Evolutionary conservation across 148 eudicot species (phyloP).

Genomic region (Silene latifolia): DNA sequence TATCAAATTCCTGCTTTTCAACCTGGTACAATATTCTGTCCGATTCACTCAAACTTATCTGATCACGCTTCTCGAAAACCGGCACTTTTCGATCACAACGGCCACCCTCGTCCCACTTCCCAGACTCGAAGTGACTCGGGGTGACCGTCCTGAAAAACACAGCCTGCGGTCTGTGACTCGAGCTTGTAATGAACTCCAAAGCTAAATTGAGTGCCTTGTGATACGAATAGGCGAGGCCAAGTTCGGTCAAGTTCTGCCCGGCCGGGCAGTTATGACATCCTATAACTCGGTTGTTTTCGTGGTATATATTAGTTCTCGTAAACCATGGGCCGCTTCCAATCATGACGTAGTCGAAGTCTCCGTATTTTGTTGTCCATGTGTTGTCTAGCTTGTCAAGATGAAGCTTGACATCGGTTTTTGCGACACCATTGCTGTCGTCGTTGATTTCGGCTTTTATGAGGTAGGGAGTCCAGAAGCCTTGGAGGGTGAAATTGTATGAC

Average conservation of each 20-base stretch:
- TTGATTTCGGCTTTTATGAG: conserved; percentile 53
- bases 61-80: conserved; percentile 34
- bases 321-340: conserved; percentile 78
- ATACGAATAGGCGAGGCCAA: conserved; percentile 51
- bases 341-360: conserved; percentile 47
- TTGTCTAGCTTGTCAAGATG: conserved; percentile 67
- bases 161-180: conserved; percentile 38
- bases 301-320: conserved; percentile 50
- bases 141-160: conserved; percentile 50
- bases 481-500: conserved; percentile 56
- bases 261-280: conserved; percentile 68
- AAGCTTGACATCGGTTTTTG: conserved; percentile 46
- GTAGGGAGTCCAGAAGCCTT: conserved; percentile 69
- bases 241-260: conserved; percentile 48
- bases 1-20: conserved; percentile 55
- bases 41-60: conserved; percentile 24
- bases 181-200: conserved; percentile 34
- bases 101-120: conserved; percentile 78
- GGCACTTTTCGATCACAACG: conserved; percentile 56
- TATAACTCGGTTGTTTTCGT: conserved; percentile 43
- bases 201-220: conserved; percentile 35
- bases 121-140: conserved; percentile 80
- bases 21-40: conserved; percentile 46
- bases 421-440: conserved; percentile 59
- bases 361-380: conserved; percentile 48